Conservation (phyloP, 176 grass and related monocot species). For the Canna indica region DNA sequence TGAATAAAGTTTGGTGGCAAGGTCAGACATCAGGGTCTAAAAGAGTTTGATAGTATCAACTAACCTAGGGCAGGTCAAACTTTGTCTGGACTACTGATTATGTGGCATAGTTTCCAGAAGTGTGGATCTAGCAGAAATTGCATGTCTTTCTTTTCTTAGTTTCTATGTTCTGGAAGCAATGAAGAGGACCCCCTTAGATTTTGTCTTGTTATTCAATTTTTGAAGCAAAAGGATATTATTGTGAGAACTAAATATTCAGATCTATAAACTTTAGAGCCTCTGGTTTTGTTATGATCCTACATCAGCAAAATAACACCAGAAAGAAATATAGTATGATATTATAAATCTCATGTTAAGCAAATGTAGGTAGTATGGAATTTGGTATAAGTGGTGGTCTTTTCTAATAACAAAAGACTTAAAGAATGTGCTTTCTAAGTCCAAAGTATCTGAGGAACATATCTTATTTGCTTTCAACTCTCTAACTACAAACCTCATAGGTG, state of each 20-base stretch:
- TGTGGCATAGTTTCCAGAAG: background rate
- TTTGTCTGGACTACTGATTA: background rate
- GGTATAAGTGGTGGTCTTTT: background rate
- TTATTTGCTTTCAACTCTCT: no score
- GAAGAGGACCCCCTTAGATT: background rate
- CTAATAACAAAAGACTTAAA: background rate
- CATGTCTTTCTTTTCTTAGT: background rate
- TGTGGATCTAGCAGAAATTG: background rate
- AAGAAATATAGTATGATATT: no score
- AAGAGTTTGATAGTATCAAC: background rate
- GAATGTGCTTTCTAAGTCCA: no score
- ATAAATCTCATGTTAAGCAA: no score
- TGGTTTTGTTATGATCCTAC: background rate
- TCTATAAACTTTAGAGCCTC: background rate
- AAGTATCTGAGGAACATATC: no score
- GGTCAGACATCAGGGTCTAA: background rate
- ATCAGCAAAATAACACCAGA: no score
- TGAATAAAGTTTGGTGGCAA: background rate
- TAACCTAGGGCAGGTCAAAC: background rate
- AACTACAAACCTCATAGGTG: no score
- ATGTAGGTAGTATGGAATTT: background rate
- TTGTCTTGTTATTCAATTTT: background rate
- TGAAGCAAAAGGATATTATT: background rate
- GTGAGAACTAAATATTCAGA: background rate
- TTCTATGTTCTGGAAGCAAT: background rate